Base-by-base conservation (phyloP, 2,329 filamentous ascomycete species). In the Peltaster fructicola region DNA sequence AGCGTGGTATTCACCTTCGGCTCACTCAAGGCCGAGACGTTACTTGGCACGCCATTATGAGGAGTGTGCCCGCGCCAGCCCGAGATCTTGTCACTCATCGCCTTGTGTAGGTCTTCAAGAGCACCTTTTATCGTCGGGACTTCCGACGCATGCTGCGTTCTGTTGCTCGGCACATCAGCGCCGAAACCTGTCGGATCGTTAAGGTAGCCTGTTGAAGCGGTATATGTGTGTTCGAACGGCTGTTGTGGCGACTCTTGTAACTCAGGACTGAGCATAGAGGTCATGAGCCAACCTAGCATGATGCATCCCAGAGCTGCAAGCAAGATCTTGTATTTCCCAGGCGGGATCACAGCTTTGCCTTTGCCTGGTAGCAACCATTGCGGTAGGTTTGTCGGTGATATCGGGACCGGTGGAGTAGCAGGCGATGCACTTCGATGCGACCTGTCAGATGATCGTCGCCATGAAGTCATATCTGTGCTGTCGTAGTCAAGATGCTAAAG, bases 71-170 rank as follows among this genome's bases (percentile, higher is more conserved):
- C n/a, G n/a, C n/a, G n/a, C 42, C 40, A 45, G 4, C 38, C 38
- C 15, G 42, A 35, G 7, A 50, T 14, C 25, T 43, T 47, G 21
- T 41, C 39, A 15, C 36, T 43, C 7, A 48, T 39, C 7, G 45
- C 45, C 18, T 42, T 30, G 26, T 47, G 44, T 7, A 48, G 30
- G 15, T 48, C 45, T 5, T 39, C 30, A 22, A 48, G 27, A 2
- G 46, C 46, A 10, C 43, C 42, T n/a, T 36, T 38, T n/a, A 47
- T 38, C 1, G 40, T 39, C 2, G 43, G 44, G 14, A 32, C 29
- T 11, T 20, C 25, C 14, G 8, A 10, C 12, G n/a, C 24, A 23
- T 9, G 25, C 24, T 9, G 29, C 26, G 11, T 30, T 28, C 14
- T 26, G 24, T 7, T n/a, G n/a, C n/a, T n/a, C n/a, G n/a, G n/a